Evolutionary conservation across 371 early-diverging fungal genomes (phyloP).

Genomic region (Mucor circinelloides): DNA sequence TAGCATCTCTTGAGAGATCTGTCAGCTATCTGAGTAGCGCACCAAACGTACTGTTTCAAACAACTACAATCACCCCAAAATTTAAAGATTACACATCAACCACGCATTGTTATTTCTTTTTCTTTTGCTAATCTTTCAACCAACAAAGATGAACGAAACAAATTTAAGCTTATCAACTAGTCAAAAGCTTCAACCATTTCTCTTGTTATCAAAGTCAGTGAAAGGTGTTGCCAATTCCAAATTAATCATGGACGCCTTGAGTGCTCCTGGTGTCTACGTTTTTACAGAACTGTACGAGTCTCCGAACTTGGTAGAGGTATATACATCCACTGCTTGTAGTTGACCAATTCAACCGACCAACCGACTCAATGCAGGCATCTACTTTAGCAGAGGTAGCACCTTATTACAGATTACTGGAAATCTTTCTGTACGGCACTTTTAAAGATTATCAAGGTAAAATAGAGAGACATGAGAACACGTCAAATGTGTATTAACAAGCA

Average conservation of each 20-base stretch:
- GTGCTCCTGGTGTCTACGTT: conserved; percentile 78
- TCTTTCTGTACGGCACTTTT: conserved; percentile 83
- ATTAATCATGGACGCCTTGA: conserved; percentile 73
- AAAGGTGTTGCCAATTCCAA: conserved; percentile 75
- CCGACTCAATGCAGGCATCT: conserved; percentile 55
- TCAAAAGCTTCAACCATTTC: conserved; percentile 68
- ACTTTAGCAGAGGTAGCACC: conserved; percentile 58
- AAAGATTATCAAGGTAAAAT: conserved; percentile 74
- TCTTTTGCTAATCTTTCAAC: no score
- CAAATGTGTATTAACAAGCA: neutral
- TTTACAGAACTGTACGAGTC: conserved; percentile 79
- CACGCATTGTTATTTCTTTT: no score
- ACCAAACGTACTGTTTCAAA: no score
- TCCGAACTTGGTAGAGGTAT: conserved; percentile 74
- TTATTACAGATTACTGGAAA: conserved; percentile 60
- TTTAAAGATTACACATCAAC: no score
- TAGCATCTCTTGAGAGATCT: no score
- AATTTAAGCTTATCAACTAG: conserved; percentile 18
- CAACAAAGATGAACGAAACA: conserved; percentile 14
- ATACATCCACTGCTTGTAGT: neutral
- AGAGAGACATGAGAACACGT: neutral
- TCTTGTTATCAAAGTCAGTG: conserved; percentile 77
- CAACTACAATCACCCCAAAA: no score
- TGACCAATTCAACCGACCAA: neutral
- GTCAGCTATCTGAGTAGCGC: no score